phyloP scores from a whole-genome alignment of 345 rosid species.

The Aquilaria malaccensis region DNA sequence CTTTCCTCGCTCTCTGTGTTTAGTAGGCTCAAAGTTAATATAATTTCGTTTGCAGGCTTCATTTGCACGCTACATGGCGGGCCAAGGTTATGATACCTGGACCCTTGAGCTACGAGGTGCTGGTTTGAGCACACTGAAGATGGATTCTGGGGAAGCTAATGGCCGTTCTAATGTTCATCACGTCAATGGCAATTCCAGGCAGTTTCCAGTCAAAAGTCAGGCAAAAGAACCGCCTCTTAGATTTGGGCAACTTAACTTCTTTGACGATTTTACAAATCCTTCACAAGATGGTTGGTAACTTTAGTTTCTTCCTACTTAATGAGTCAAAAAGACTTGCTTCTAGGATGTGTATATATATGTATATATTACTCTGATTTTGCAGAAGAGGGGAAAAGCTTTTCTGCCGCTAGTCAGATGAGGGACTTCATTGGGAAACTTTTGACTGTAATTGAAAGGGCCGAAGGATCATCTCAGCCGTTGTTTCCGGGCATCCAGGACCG shows the following conservation, averaged over 20 bases:
- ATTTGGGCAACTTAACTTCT: slow-evolving; percentile 20
- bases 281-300: slow-evolving; percentile 19
- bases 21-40: too few relatives aligned
- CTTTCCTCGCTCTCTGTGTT: too few relatives aligned
- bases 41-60: slow-evolving; percentile 37
- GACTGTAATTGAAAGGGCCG: slow-evolving; percentile 23
- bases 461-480: slow-evolving; percentile 16
- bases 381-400: slow-evolving; percentile 17
- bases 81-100: slow-evolving; percentile 87
- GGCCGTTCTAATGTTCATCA: neutral
- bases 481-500: slow-evolving; percentile 29
- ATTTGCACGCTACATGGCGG: slow-evolving; percentile 74
- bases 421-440: slow-evolving; percentile 23
- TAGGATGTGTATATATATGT: neutral
- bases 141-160: slow-evolving; percentile 22
- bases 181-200: neutral
- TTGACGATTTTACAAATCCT: slow-evolving; percentile 7
- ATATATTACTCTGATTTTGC: slow-evolving; percentile 12
- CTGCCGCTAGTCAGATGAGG: slow-evolving; percentile 20
- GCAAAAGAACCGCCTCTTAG: slow-evolving; percentile 15
- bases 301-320: slow-evolving; percentile 37
- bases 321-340: neutral
- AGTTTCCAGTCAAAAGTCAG: neutral
- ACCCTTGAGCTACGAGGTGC: slow-evolving; percentile 80
- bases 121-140: slow-evolving; percentile 52